phyloP scores from a whole-genome alignment of 179 eudicot species.

The Beta macrorhiza region DNA sequence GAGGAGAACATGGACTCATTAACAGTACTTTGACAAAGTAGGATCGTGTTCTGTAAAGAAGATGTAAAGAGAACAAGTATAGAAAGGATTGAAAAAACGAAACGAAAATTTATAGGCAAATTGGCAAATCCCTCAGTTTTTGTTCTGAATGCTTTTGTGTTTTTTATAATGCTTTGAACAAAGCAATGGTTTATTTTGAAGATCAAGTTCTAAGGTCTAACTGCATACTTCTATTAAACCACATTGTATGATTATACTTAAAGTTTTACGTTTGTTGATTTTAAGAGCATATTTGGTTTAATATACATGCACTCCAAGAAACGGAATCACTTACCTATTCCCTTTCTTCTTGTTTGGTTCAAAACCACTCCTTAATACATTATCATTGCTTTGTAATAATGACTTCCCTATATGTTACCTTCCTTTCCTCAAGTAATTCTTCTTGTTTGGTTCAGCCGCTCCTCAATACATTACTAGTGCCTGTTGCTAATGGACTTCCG shows the following conservation, averaged over 20 bases:
- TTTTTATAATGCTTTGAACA: not conserved
- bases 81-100: not conserved
- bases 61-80: not conserved
- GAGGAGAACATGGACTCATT: not conserved
- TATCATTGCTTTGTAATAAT: too few relatives aligned
- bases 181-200: not conserved
- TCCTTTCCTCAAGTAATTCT: too few relatives aligned
- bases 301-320: too few relatives aligned
- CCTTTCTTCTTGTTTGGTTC: too few relatives aligned
- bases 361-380: too few relatives aligned
- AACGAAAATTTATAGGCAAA: not conserved
- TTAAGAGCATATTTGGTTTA: too few relatives aligned
- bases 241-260: not conserved
- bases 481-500: too few relatives aligned
- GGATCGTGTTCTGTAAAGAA: not conserved
- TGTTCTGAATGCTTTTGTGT: not conserved
- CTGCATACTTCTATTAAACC: not conserved
- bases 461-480: too few relatives aligned
- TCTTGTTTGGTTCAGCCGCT: too few relatives aligned
- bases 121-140: not conserved
- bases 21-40: not conserved
- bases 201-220: slow-evolving; percentile 1
- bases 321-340: too few relatives aligned
- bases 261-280: too few relatives aligned
- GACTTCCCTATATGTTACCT: too few relatives aligned